These are phyloP conservation scores for Fusarium heterosporum DNA, from an alignment of 2,329 filamentous ascomycete genomes.

Conservation along the genomic window DNA sequence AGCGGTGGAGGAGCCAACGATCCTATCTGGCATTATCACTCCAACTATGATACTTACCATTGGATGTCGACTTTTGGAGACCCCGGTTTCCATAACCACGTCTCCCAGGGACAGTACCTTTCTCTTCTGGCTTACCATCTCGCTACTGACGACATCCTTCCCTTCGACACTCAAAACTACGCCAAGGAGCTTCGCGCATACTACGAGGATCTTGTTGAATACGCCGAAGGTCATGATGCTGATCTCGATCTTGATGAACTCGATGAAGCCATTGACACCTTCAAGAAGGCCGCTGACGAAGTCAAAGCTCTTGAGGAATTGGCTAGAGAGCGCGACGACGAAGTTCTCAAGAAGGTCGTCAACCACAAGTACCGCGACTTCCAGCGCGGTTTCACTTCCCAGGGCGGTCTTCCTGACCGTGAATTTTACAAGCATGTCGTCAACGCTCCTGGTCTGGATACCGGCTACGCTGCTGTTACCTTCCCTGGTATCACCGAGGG, in stretches of 20 bases:
- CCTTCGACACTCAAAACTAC: constrained; percentile 57
- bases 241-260: constrained; percentile 55
- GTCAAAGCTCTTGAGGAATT: constrained; percentile 50
- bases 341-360: constrained; percentile 51
- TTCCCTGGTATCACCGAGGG: constrained; percentile 74
- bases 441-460: constrained; percentile 61
- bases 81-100: constrained; percentile 69
- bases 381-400: constrained; percentile 61
- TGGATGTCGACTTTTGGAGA: constrained; percentile 89
- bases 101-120: constrained; percentile 64
- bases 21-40: constrained; percentile 80
- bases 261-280: constrained; percentile 54
- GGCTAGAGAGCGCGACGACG: constrained; percentile 47
- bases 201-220: constrained; percentile 53
- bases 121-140: constrained; percentile 55
- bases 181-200: constrained; percentile 54
- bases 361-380: constrained; percentile 63
- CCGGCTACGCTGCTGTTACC: constrained; percentile 56
- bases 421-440: constrained; percentile 61
- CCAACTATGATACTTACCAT: constrained; percentile 84
- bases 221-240: constrained; percentile 48
- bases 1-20: constrained; percentile 59
- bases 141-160: constrained; percentile 53
- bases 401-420: constrained; percentile 59
- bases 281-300: constrained; percentile 50